Evolutionary conservation across 148 eudicot species (phyloP), one percentile per base, ranked within the genome.

Genomic region (Simmondsia chinensis): DNA sequence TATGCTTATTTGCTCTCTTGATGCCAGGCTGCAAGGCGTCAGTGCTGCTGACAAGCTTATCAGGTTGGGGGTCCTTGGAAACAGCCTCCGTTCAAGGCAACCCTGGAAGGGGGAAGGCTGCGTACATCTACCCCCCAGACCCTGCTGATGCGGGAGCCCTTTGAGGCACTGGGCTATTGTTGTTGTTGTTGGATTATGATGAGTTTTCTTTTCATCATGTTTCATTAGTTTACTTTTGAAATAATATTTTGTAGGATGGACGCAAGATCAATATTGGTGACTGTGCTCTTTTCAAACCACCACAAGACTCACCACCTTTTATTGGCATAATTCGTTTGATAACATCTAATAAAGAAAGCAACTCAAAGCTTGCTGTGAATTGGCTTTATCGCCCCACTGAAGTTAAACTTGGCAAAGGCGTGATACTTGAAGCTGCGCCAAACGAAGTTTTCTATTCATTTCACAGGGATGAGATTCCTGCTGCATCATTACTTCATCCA

Each of bases 381-480:
- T 79, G 93, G 93, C 88, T 85, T 30, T 82, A 85, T 66, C 74
- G 95, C 16, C 81, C 94, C 27, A 71, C 80, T 52, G 95, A 91
- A 34, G 57, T 79, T 41, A 70, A 69, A 63, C 88, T 82, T 48
- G 54, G 58, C 18, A 79, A 82, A 66, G 88, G 88, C 51, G 52
- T 50, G 53, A 51, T 52, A 29, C 52, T 75, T 35, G 85, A 82
- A 58, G 75, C 88, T 35, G 79, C 86, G 33, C 96, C 87, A n/a
- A 93, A 93, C 86, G 95, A 86, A 54, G 74, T 79, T 19, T 86
- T 86, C 40, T 93, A 86, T 61, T 93, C 96, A 6, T 91, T 86
- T 46, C 86, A 79, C 23, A 70, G 71, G 80, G 94, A 77, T 70
- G 88, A 91, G 76, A 75, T 73, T 57, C 79, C 82, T 53, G 96